Conservation (phyloP, 2,329 filamentous ascomycete species). For the Diaporthe amygdali region DNA sequence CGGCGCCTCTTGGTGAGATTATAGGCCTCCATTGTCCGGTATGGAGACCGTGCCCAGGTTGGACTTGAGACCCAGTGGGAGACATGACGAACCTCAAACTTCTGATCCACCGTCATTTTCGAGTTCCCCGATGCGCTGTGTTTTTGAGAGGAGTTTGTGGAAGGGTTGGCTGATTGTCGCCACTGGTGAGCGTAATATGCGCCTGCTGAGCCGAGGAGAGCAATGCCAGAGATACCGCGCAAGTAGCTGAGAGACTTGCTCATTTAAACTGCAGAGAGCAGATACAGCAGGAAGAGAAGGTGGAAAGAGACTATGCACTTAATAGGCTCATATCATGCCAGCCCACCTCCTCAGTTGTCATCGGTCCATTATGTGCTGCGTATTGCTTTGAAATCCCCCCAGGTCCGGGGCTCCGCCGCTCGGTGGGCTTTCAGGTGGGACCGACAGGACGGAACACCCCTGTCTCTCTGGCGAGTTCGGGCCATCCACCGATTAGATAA, state of each 20-base stretch:
- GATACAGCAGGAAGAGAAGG: no score
- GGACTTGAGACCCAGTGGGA: neutral
- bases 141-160: neutral
- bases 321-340: neutral
- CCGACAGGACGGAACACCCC: conserved; percentile 18
- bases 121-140: conserved; percentile 23
- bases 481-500: conserved; percentile 28
- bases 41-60: neutral
- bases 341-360: conserved; percentile 10
- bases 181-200: conserved; percentile 28
- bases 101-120: conserved; percentile 50
- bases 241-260: conserved; percentile 23
- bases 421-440: neutral
- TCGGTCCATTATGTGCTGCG: conserved; percentile 13
- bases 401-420: neutral
- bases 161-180: neutral
- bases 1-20: neutral
- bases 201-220: conserved; percentile 30
- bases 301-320: neutral
- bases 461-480: conserved; percentile 18
- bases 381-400: conserved; percentile 27
- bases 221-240: conserved; percentile 28
- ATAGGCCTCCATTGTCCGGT: neutral
- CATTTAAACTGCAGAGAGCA: conserved; percentile 21
- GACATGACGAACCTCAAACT: conserved; percentile 47